phyloP scores from a whole-genome alignment of 2,329 filamentous ascomycete species.

The Fusarium floridanum region DNA sequence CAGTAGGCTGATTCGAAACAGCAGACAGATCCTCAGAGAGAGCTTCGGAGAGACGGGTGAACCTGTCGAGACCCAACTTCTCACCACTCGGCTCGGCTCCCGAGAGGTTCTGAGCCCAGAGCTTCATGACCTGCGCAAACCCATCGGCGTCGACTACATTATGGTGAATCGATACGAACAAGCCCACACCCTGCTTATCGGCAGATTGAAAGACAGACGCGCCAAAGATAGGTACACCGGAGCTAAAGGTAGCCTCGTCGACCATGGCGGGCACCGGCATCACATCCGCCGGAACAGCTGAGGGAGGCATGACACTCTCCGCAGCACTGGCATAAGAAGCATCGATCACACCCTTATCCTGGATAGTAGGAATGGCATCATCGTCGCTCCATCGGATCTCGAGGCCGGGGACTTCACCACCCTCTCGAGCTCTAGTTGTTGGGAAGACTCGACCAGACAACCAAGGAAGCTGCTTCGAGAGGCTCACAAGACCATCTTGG shows the following conservation, averaged over 20 bases:
- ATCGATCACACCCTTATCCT: slow-evolving; percentile 1
- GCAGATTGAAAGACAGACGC: slow-evolving; percentile 6
- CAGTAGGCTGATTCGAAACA: neutral
- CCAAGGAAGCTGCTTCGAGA: slow-evolving; percentile 5
- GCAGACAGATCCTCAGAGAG: neutral
- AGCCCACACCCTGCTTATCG: slow-evolving; percentile 8
- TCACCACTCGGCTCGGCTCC: neutral
- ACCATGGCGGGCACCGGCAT: neutral
- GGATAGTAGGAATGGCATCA: neutral
- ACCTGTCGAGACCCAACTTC: neutral
- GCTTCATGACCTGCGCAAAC: slow-evolving; percentile 6
- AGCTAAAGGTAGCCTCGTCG: neutral
- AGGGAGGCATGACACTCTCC: slow-evolving; percentile 1
- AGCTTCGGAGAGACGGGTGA: neutral
- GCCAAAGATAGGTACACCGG: neutral
- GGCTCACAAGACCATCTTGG: neutral
- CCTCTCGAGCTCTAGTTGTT: neutral
- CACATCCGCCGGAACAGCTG: neutral
- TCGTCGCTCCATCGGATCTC: slow-evolving; percentile 9
- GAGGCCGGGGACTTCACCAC: neutral
- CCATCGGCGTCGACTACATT: slow-evolving; percentile 13
- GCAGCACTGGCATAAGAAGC: neutral
- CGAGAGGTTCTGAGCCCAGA: neutral
- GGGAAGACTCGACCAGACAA: slow-evolving; percentile 4
- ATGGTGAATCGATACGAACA: slow-evolving; percentile 18